phyloP scores from a whole-genome alignment of 257 asterid genomes.

The Petunia secreta region DNA sequence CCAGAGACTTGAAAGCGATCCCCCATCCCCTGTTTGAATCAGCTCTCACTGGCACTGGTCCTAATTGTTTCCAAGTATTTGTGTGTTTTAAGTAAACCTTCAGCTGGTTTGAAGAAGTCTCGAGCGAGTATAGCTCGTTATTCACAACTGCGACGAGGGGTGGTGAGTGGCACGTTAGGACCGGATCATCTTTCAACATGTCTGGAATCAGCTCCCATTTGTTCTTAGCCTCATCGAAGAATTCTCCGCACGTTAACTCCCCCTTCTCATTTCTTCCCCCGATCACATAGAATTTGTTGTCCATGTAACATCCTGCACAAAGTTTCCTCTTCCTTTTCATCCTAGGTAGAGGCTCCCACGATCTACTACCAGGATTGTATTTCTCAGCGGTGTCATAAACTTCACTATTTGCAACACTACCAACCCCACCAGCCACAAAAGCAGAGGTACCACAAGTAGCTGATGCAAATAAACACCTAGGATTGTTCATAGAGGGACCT shows the following conservation, averaged over 20 bases:
- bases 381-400: slow-evolving; percentile 61
- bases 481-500: slow-evolving; percentile 72
- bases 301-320: slow-evolving; percentile 80
- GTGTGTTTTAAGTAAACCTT: slow-evolving; percentile 65
- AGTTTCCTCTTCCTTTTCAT: slow-evolving; percentile 59
- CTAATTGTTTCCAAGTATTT: slow-evolving; percentile 69
- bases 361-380: slow-evolving; percentile 48
- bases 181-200: slow-evolving; percentile 72
- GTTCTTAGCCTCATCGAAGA: slow-evolving; percentile 50
- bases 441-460: slow-evolving; percentile 64
- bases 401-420: slow-evolving; percentile 31
- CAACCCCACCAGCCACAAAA: slow-evolving; percentile 79
- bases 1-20: slow-evolving; percentile 76
- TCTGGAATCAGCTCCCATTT: slow-evolving; percentile 72
- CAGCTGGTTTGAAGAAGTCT: slow-evolving; percentile 64
- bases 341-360: slow-evolving; percentile 69
- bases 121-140: slow-evolving; percentile 68
- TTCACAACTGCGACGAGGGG: slow-evolving; percentile 79
- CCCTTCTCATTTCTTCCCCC: slow-evolving; percentile 70
- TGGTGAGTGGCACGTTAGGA: slow-evolving; percentile 61
- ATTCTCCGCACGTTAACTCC: slow-evolving; percentile 73
- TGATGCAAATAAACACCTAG: slow-evolving; percentile 77
- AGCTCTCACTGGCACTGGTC: slow-evolving; percentile 73
- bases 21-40: slow-evolving; percentile 77
- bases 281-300: slow-evolving; percentile 59